These are phyloP conservation scores for Astathelohania contejeani DNA, from an alignment of 371 early-diverging fungal species.

Conservation along the genomic window DNA sequence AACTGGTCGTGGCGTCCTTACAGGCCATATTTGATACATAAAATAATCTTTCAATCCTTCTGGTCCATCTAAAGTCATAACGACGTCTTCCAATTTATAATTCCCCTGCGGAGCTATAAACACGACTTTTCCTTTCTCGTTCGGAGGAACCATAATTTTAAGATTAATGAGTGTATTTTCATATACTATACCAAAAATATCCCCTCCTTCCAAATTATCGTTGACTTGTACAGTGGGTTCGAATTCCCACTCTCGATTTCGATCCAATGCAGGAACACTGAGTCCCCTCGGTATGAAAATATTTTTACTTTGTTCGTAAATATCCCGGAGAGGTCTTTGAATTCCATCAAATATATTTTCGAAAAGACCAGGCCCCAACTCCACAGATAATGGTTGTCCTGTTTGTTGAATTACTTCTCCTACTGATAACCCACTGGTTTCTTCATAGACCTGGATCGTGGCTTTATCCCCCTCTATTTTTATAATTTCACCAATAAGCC, in stretches of 20 bases:
- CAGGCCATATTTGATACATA: conserved; percentile 96
- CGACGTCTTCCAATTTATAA: conserved; percentile 73
- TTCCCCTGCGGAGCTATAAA: conserved; percentile 80
- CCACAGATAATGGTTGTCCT: conserved; percentile 90
- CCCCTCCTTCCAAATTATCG: conserved; percentile 88
- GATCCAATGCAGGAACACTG: conserved; percentile 81
- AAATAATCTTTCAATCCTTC: conserved; percentile 67
- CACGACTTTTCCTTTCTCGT: conserved; percentile 74
- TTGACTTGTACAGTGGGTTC: conserved; percentile 67
- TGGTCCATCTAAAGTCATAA: conserved; percentile 80
- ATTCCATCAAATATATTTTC: conserved; percentile 98
- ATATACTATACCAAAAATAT: conserved; percentile 78
- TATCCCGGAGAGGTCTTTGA: conserved; percentile 90
- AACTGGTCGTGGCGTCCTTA: conserved; percentile 88
- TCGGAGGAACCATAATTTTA: conserved; percentile 82
- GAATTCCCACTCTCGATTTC: conserved; percentile 76
- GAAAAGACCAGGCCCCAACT: conserved; percentile 95
- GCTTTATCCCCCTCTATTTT: conserved; percentile 93
- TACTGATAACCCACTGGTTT: conserved; percentile 93
- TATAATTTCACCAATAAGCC: conserved; percentile 97
- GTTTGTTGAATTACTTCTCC: conserved; percentile 93
- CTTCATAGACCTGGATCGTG: conserved; percentile 99
- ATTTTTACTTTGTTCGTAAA: conserved; percentile 72
- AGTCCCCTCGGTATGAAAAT: conserved; percentile 98
- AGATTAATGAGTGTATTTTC: conserved; percentile 81